phyloP scores from a whole-genome alignment of 768 basidiomycete genomes.

The Podaxis rugospora region DNA sequence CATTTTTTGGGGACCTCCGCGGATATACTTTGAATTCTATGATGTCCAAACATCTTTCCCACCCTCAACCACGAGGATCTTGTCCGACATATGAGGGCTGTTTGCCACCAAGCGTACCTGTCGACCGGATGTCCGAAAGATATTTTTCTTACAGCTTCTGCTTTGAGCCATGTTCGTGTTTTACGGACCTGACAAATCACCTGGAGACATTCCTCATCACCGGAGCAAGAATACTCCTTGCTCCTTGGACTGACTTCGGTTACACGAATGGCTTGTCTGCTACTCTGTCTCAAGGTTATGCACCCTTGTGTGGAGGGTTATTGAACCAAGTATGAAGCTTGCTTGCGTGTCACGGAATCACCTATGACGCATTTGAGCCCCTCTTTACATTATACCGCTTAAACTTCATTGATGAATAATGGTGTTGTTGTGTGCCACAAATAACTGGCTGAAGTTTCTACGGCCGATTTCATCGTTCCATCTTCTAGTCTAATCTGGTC shows the following conservation, averaged over 20 bases:
- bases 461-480: not conserved
- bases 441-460: not conserved
- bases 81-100: not conserved
- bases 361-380: not conserved
- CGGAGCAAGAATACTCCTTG: not conserved
- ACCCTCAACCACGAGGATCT: conserved; percentile 3
- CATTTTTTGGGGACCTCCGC: conserved; percentile 6
- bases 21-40: conserved; percentile 1
- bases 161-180: not conserved
- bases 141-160: not conserved
- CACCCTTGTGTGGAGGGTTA: not conserved
- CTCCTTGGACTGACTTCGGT: not conserved
- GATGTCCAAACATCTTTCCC: not conserved
- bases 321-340: not conserved
- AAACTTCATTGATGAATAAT: conserved; percentile 1
- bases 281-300: not conserved
- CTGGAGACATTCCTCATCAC: not conserved
- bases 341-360: not conserved
- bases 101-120: not conserved
- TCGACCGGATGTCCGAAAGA: not conserved
- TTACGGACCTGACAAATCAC: not conserved
- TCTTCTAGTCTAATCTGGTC: not conserved
- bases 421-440: not conserved
- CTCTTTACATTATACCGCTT: not conserved
- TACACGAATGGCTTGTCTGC: not conserved